Conservation (phyloP, 2,329 filamentous ascomycete genomes). For the Talaromyces sp. region DNA sequence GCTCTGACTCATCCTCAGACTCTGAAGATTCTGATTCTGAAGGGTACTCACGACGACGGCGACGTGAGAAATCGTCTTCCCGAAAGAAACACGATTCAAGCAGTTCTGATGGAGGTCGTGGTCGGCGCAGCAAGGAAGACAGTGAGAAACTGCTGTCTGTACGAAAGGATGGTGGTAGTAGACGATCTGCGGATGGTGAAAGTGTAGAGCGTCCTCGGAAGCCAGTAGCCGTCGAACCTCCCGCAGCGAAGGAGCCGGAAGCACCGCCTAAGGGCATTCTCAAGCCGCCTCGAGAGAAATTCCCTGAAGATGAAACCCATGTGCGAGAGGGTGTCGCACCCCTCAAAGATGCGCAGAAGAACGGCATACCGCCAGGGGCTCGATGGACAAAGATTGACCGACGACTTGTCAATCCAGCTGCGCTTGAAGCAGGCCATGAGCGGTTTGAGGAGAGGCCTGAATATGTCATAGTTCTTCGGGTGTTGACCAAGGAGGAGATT, state of each 20-base stretch:
- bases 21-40: conserved; percentile 29
- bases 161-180: conserved; percentile 16
- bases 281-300: conserved; percentile 72
- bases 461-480: conserved; percentile 86
- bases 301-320: conserved; percentile 79
- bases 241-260: conserved; percentile 52
- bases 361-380: conserved; percentile 70
- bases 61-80: conserved; percentile 24
- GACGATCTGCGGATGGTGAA: conserved; percentile 19
- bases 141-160: conserved; percentile 2
- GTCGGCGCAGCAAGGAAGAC: conserved; percentile 16
- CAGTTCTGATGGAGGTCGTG: conserved; percentile 21
- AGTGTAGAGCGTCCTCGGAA: conserved; percentile 23
- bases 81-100: conserved; percentile 23
- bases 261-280: conserved; percentile 73
- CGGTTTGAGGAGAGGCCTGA: conserved; percentile 88
- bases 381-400: conserved; percentile 92
- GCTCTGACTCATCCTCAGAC: conserved; percentile 17
- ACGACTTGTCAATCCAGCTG: conserved; percentile 81
- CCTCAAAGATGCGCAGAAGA: conserved; percentile 74
- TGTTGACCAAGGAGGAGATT: conserved; percentile 83
- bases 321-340: conserved; percentile 86
- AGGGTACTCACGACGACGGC: conserved; percentile 30
- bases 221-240: conserved; percentile 24
- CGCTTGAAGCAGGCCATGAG: conserved; percentile 79